Conservation (phyloP, 805 yeast species). For the Zygosaccharomyces pseudorouxii region DNA sequence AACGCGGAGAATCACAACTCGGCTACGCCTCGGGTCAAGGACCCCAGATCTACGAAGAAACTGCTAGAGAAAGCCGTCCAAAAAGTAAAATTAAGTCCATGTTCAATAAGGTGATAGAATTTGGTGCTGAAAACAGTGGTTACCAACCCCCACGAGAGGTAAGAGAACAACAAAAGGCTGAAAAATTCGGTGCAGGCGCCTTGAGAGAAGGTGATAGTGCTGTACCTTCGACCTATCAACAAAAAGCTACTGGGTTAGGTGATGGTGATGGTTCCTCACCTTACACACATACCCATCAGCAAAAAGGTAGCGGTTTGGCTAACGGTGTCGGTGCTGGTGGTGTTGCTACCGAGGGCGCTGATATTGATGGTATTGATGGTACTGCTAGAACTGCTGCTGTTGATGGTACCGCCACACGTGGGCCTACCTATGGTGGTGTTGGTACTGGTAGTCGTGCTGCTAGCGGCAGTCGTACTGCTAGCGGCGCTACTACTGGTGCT, state of each 20-base stretch:
- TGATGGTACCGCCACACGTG: not conserved
- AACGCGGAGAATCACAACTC: not conserved
- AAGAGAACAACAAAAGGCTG: not conserved
- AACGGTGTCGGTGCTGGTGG: not conserved
- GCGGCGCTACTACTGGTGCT: no score
- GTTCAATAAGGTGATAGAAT: constrained; percentile 31
- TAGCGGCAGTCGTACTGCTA: not conserved
- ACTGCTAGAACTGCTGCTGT: not conserved
- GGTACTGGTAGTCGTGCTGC: not conserved
- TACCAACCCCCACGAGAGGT: constrained; percentile 23
- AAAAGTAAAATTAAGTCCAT: constrained; percentile 25
- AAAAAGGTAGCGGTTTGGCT: not conserved
- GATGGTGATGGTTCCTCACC: not conserved
- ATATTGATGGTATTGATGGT: not conserved
- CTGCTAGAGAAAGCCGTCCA: not conserved
- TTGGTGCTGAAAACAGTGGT: constrained; percentile 34
- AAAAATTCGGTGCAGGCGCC: not conserved
- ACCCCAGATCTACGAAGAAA: not conserved
- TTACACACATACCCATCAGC: no score
- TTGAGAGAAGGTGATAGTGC: not conserved
- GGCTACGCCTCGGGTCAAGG: not conserved
- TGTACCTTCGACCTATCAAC: not conserved
- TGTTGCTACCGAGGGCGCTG: not conserved
- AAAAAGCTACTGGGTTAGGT: not conserved
- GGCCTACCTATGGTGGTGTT: not conserved